Percentiles rank a stretch among this genome's conserved stretches.
Conservation (phyloP, 2,329 filamentous ascomycete genomes). For the Claviceps maximensis region DNA sequence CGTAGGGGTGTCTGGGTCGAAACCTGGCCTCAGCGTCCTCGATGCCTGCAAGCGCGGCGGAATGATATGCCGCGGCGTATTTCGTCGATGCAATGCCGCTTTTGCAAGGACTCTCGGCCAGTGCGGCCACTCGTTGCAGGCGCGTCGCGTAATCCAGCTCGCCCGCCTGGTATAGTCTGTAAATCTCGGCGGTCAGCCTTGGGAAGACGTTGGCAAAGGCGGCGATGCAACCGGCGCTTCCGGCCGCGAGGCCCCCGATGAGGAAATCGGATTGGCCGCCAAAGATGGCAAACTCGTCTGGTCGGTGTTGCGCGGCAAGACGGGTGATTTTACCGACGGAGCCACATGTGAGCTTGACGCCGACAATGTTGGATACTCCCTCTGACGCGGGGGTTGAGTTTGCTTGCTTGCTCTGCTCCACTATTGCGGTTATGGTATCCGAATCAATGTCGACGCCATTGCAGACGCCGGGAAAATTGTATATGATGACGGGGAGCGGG, state of each 20-base stretch:
- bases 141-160: conserved; percentile 1
- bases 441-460: conserved; percentile 56
- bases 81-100: conserved; percentile 6
- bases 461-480: conserved; percentile 59
- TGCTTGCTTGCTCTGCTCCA: conserved; percentile 11
- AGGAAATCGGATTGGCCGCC: conserved; percentile 65
- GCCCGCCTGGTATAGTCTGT: conserved; percentile 4
- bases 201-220: conserved; percentile 52
- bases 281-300: conserved; percentile 50
- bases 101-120: conserved; percentile 10
- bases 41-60: conserved; percentile 7
- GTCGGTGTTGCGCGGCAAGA: conserved; percentile 35
- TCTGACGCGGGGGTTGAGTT: too few species aligned
- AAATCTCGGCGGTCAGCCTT: conserved; percentile 27
- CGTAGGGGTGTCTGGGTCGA: conserved; percentile 8
- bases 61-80: conserved; percentile 5
- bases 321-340: conserved; percentile 59
- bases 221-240: conserved; percentile 46
- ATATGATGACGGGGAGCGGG: conserved; percentile 52
- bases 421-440: conserved; percentile 38
- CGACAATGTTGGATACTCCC: conserved; percentile 44
- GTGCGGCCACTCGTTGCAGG: conserved; percentile 5
- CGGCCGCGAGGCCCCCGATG: conserved; percentile 43
- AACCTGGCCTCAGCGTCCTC: conserved; percentile 6
- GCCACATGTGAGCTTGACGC: conserved; percentile 61